Percentiles rank a stretch among this genome's conserved stretches.
phyloP scores from a whole-genome alignment of 345 rosid species.

The Combretum micranthum region DNA sequence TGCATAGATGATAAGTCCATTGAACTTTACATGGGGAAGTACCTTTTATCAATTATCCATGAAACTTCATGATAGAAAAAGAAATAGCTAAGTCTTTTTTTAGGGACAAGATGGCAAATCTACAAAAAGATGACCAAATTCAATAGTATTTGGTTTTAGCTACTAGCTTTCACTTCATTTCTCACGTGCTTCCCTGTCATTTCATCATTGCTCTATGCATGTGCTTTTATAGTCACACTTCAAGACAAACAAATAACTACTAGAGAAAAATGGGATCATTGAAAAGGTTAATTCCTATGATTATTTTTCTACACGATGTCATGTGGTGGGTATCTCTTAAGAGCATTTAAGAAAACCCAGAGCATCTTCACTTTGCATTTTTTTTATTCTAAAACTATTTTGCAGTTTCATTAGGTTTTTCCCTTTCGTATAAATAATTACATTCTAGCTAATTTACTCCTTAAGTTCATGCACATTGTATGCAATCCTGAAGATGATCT shows the following conservation, averaged over 20 bases:
- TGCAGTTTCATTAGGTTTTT: not conserved
- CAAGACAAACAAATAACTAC: slow-evolving; percentile 78
- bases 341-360: no score
- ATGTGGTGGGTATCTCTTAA: no score
- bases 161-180: no score
- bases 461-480: slow-evolving; percentile 56
- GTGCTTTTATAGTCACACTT: slow-evolving; percentile 57
- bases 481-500: slow-evolving; percentile 84
- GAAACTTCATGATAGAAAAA: no score
- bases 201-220: not conserved
- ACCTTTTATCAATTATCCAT: no score
- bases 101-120: no score
- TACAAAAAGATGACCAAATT: no score
- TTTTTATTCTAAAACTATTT: no score
- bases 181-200: not conserved
- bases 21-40: not conserved
- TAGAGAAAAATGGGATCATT: slow-evolving; percentile 69
- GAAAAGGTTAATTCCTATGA: slow-evolving; percentile 45
- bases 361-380: not conserved
- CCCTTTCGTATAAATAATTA: not conserved
- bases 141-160: not conserved
- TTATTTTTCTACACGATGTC: no score
- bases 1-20: not conserved
- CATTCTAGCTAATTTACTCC: not conserved
- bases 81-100: no score